These are phyloP conservation scores for Fragilaria radians DNA, from an alignment of 108 stramenopile species.

Conservation along the genomic window DNA sequence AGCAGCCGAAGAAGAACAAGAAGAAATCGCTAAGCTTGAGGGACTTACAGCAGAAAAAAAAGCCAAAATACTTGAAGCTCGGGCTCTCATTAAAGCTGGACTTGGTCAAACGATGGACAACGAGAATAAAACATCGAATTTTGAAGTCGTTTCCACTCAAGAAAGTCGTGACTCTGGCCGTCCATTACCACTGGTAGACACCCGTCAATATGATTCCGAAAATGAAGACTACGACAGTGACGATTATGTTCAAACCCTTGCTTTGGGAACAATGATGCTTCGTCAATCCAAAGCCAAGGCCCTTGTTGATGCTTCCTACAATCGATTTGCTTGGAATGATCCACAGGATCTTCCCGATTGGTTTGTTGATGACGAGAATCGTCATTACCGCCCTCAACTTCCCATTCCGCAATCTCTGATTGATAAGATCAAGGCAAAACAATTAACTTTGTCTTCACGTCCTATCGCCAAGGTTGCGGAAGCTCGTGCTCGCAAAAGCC, in stretches of 20 bases:
- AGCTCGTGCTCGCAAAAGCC: slow-evolving; percentile 93
- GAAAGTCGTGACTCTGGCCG: slow-evolving; percentile 10
- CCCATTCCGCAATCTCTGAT: slow-evolving; percentile 90
- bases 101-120: slow-evolving; percentile 40
- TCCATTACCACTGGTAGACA: slow-evolving; percentile 64
- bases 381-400: slow-evolving; percentile 95
- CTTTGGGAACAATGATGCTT: slow-evolving; percentile 96
- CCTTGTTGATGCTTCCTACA: slow-evolving; percentile 97
- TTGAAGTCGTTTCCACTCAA: slow-evolving; percentile 61
- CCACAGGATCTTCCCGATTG: slow-evolving; percentile 92
- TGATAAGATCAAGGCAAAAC: slow-evolving; percentile 93
- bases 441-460: slow-evolving; percentile 76
- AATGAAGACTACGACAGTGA: slow-evolving; percentile 98
- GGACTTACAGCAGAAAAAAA: slow-evolving; percentile 66
- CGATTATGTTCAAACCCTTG: slow-evolving; percentile 88
- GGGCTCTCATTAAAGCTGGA: slow-evolving; percentile 83
- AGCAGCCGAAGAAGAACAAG: slow-evolving; percentile 41
- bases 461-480: slow-evolving; percentile 99
- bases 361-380: slow-evolving; percentile 97
- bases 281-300: slow-evolving; percentile 91
- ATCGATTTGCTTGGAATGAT: slow-evolving; percentile 99
- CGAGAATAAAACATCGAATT: slow-evolving; percentile 18
- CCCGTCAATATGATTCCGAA: slow-evolving; percentile 87
- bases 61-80: slow-evolving; percentile 64
- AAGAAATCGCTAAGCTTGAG: slow-evolving; percentile 41